phyloP scores from a whole-genome alignment of 495 filamentous ascomycete genomes.

The Aspergillus bertholletiae region DNA sequence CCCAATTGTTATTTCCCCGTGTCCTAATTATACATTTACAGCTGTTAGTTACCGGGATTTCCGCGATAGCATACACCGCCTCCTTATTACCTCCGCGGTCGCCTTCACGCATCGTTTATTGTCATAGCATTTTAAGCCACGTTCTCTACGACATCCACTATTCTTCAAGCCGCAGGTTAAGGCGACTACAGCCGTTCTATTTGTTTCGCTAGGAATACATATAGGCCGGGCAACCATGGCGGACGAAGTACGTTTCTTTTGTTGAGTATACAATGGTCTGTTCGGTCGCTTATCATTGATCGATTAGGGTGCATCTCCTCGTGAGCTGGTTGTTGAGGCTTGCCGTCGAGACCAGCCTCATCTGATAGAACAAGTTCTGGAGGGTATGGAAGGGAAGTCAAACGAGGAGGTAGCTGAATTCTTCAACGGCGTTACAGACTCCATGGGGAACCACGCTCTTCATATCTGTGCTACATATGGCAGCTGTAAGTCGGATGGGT shows the following conservation, averaged over 20 bases:
- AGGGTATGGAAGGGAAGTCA: constrained; percentile 32
- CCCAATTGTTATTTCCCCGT: constrained; percentile 1
- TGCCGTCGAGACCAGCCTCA: constrained; percentile 88
- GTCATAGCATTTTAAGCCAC: neutral
- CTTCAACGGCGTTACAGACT: constrained; percentile 79
- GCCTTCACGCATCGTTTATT: neutral
- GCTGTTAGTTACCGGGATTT: constrained; percentile 3
- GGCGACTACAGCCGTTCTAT: neutral
- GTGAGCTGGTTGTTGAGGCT: constrained; percentile 87
- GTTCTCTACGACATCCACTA: neutral
- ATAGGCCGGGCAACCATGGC: constrained; percentile 36
- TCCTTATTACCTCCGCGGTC: constrained; percentile 7
- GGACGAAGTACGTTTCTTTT: constrained; percentile 34
- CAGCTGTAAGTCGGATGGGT: constrained; percentile 61
- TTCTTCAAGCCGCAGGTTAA: neutral
- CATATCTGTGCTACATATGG: constrained; percentile 85
- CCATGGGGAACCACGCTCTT: constrained; percentile 80
- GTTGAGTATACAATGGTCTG: constrained; percentile 13
- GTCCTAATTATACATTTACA: constrained; percentile 6
- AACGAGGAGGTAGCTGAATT: constrained; percentile 62
- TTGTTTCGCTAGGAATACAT: neutral
- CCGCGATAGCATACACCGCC: constrained; percentile 5
- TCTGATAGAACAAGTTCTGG: constrained; percentile 63
- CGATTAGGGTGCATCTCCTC: constrained; percentile 73
- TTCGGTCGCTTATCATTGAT: constrained; percentile 4